Base-by-base conservation (phyloP, 2,329 filamentous ascomycete species). In the Metarhizium robertsii region DNA sequence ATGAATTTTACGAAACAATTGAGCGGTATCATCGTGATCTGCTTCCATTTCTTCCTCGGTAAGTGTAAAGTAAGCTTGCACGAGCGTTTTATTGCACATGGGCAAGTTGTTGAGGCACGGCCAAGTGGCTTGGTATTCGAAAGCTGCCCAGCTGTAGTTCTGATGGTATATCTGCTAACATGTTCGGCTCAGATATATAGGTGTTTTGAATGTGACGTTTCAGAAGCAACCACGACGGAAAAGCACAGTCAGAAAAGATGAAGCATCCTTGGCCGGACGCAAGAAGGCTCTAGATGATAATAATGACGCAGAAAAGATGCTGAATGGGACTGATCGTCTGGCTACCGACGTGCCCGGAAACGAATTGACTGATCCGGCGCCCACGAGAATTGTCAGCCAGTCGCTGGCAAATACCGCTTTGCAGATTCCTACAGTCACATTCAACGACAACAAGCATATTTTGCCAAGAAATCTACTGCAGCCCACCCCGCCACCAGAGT, bases 1-100 rank as follows among this genome's bases (percentile, higher is more conserved):
- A 99, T 71, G 90, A 96, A 72, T 99, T 99, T 68, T 99, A 99
- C 71, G 94, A 99, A 72, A 94, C 87, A 54, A 90, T 97, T 64
- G 94, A 99, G 75, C 85, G 84, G 65, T 84, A 90, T 62, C 92
- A 99, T 71, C 89, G 91, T 60, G 88, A 96, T 67, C 79, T 99
- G 65, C 75, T 99, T 57, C 84, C 88, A 46, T 99, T 97, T 68
- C 78, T 99, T 60, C 94, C 94, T 61, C 90, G 92, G 85, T 88
- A 75, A 60, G 75, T 69, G 29, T 16, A 32, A 7, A 8, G 2
- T 36, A 6, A n/a, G 4, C 34, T 25, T 6, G 46, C 14, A 6
- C 38, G 7, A 18, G 11, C 20, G 29, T 48, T 11, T 14, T 16
- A 25, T 32, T 34, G 10, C 20, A 10, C 4, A 6, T n/a, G 25